A percentile compares a stretch with the other conserved stretches of the same genome.
These are phyloP conservation scores for Pythium pyrilobum DNA, from an alignment of 352 stramenopile genomes.

Conservation along the genomic window DNA sequence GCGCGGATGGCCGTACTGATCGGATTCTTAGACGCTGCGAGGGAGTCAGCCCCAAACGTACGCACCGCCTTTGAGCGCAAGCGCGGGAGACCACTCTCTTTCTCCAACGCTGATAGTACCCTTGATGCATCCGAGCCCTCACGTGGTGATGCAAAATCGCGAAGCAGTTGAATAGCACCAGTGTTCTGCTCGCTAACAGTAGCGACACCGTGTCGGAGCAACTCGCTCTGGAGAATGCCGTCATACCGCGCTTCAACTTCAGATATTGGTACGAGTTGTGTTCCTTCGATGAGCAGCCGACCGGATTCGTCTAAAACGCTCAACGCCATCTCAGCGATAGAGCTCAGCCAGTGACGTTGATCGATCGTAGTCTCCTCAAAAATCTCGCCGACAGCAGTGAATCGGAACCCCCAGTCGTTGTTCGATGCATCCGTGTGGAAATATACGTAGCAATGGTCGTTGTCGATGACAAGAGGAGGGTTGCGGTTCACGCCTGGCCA, in stretches of 20 bases:
- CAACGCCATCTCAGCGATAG: constrained; percentile 38
- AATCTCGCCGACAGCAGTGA: constrained; percentile 61
- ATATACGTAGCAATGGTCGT: constrained; percentile 70
- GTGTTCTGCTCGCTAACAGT: constrained; percentile 42
- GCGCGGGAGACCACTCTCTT: constrained; percentile 5
- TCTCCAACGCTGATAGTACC: constrained; percentile 8
- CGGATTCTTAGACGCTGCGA: constrained; percentile 4
- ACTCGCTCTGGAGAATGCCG: constrained; percentile 52
- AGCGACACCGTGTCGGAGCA: constrained; percentile 58
- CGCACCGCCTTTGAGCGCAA: not conserved
- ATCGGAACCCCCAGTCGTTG: constrained; percentile 79
- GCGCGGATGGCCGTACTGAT: constrained; percentile 62
- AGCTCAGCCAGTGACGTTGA: constrained; percentile 60
- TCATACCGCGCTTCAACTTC: constrained; percentile 49
- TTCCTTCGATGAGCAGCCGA: constrained; percentile 45
- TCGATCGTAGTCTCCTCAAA: constrained; percentile 49
- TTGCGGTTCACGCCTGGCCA: constrained; percentile 70
- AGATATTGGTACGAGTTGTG: constrained; percentile 36
- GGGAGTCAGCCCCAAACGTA: not conserved
- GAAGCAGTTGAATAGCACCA: constrained; percentile 49
- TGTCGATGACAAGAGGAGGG: constrained; percentile 70
- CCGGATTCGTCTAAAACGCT: constrained; percentile 48
- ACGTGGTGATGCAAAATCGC: constrained; percentile 43
- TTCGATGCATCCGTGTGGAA: constrained; percentile 86
- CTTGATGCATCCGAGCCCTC: constrained; percentile 31